Evolutionary conservation across 352 stramenopile species (phyloP).

Genomic region (Blastocystis sp.): DNA sequence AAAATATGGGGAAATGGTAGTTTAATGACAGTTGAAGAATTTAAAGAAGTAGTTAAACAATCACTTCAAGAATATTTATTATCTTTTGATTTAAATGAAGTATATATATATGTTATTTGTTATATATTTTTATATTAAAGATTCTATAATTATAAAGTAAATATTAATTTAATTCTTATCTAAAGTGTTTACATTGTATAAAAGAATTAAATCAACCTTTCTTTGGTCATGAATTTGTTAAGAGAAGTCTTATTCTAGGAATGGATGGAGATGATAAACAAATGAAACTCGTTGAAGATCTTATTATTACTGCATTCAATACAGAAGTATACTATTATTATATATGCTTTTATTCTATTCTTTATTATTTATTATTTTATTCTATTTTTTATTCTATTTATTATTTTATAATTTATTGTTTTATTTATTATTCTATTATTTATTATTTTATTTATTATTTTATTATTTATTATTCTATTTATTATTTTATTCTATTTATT

Average conservation of each 20-base stretch:
- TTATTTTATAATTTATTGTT: no score
- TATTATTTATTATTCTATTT: no score
- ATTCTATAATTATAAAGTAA: not conserved
- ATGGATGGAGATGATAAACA: constrained; percentile 50
- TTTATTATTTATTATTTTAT: no score
- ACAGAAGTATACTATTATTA: no score
- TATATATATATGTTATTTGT: not conserved
- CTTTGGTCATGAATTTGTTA: constrained; percentile 90
- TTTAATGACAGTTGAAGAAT: constrained; percentile 37
- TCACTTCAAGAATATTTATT: constrained; percentile 6
- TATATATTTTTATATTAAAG: not conserved
- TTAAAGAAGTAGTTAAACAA: not conserved
- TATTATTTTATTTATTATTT: no score
- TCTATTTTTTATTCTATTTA: no score
- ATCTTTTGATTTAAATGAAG: constrained; percentile 15
- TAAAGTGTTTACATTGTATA: constrained; percentile 73
- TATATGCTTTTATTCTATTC: no score
- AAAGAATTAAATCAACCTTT: constrained; percentile 79
- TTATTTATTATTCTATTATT: no score
- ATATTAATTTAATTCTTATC: not conserved
- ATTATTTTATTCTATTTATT: no score
- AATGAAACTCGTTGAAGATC: no score
- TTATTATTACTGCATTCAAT: no score
- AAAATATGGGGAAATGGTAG: constrained; percentile 74
- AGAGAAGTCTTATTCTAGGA: constrained; percentile 53